These are phyloP conservation scores for Ilyonectria sp. DNA, from an alignment of 2,329 filamentous ascomycete species.

Conservation along the genomic window DNA sequence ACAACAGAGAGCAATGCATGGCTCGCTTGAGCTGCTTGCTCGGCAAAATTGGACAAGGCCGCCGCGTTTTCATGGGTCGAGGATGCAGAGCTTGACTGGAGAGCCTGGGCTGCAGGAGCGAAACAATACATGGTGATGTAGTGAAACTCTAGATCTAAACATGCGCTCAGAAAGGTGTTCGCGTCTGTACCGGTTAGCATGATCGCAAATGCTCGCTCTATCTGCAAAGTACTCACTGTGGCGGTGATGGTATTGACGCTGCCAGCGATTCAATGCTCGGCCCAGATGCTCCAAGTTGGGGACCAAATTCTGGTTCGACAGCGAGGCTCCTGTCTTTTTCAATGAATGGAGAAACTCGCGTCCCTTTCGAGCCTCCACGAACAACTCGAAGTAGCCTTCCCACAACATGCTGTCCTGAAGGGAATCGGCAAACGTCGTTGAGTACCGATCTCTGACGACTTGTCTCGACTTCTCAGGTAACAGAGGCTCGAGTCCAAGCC, in stretches of 20 bases:
- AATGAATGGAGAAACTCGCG: slow-evolving; percentile 33
- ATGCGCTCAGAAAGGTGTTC: slow-evolving; percentile 23
- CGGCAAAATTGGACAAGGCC: slow-evolving; percentile 14
- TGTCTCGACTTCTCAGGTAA: slow-evolving; percentile 35
- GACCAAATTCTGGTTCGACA: slow-evolving; percentile 17
- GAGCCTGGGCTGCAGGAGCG: slow-evolving; percentile 12
- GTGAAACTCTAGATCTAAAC: slow-evolving; percentile 30
- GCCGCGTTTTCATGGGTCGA: not conserved
- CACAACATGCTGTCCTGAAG: slow-evolving; percentile 27
- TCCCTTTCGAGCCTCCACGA: slow-evolving; percentile 28
- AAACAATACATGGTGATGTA: slow-evolving; percentile 34
- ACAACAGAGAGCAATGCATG: slow-evolving; percentile 27
- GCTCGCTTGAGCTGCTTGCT: slow-evolving; percentile 26
- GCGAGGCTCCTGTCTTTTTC: not conserved
- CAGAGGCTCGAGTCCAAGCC: slow-evolving; percentile 32
- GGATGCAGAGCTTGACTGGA: not conserved
- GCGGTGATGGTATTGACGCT: slow-evolving; percentile 25
- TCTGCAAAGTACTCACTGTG: slow-evolving; percentile 9
- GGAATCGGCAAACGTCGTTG: slow-evolving; percentile 30
- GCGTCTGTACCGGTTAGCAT: slow-evolving; percentile 1
- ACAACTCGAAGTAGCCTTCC: slow-evolving; percentile 36
- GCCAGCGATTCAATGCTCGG: slow-evolving; percentile 27
- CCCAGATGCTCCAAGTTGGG: slow-evolving; percentile 26
- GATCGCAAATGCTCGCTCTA: not conserved
- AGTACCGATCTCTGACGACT: slow-evolving; percentile 31